These are phyloP conservation scores for Podaxis carcinomalis DNA, from an alignment of 768 basidiomycete genomes.

Conservation along the genomic window DNA sequence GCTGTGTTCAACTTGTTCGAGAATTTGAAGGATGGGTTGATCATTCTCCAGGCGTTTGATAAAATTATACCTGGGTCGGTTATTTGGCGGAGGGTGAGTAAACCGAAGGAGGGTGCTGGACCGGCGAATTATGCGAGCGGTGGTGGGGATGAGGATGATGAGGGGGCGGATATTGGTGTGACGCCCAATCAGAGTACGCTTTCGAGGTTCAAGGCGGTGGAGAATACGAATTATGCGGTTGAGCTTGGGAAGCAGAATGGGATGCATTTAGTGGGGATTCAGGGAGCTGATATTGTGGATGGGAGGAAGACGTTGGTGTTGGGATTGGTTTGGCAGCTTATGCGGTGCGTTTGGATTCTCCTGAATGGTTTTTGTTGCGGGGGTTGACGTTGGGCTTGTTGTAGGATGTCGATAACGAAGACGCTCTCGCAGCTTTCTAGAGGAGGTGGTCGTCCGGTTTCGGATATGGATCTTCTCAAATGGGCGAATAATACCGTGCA, in stretches of 20 bases:
- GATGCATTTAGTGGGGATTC: conserved; percentile 96
- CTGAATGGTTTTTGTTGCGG: background rate
- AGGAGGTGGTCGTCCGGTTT: conserved; percentile 76
- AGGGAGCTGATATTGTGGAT: conserved; percentile 96
- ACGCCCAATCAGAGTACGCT: conserved; percentile 81
- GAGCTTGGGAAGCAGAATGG: conserved; percentile 91
- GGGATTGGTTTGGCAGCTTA: conserved; percentile 96
- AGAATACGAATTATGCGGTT: conserved; percentile 96
- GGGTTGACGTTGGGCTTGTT: background rate
- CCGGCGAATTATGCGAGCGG: conserved; percentile 35
- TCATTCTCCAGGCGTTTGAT: conserved; percentile 95
- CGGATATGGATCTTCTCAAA: conserved; percentile 89
- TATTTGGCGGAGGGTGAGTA: conserved; percentile 93
- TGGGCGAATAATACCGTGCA: conserved; percentile 94
- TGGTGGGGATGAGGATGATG: conserved; percentile 48
- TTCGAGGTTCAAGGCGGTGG: conserved; percentile 95
- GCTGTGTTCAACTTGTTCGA: conserved; percentile 96
- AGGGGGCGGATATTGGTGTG: conserved; percentile 77
- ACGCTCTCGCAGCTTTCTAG: conserved; percentile 77
- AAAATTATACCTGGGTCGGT: conserved; percentile 91
- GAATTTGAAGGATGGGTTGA: conserved; percentile 86
- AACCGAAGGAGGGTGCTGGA: conserved; percentile 70
- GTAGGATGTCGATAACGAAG: conserved; percentile 82
- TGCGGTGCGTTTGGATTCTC: conserved; percentile 54
- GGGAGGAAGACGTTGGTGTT: conserved; percentile 89